These are phyloP conservation scores for Synchytrium microbalum DNA, from an alignment of 371 early-diverging fungal species.

Conservation along the genomic window DNA sequence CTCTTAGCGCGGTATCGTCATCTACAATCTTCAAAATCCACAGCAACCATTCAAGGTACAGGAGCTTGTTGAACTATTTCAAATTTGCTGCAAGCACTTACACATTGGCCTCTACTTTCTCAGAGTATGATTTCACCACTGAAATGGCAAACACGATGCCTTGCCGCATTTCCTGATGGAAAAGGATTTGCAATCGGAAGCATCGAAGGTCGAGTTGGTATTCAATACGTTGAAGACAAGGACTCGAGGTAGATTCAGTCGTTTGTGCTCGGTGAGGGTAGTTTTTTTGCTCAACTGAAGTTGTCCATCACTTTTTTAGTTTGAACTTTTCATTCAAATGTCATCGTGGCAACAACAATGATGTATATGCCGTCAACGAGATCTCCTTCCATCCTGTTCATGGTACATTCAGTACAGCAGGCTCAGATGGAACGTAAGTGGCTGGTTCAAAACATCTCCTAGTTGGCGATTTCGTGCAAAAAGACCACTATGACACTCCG, in stretches of 20 bases:
- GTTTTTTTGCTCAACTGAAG: not conserved
- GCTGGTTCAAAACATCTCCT: no score
- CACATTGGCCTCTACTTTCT: constrained; percentile 18
- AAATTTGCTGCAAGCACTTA: not conserved
- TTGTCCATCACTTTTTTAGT: not conserved
- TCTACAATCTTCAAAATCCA: constrained; percentile 13
- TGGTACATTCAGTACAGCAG: constrained; percentile 88
- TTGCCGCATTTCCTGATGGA: constrained; percentile 67
- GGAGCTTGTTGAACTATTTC: not conserved
- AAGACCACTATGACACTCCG: no score
- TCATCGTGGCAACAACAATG: constrained; percentile 71
- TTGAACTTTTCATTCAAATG: constrained; percentile 89
- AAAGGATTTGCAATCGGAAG: constrained; percentile 84
- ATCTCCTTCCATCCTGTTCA: constrained; percentile 78
- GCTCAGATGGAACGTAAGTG: constrained; percentile 93
- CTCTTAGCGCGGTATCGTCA: constrained; percentile 27
- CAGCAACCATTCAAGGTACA: not conserved
- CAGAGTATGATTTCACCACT: constrained; percentile 63
- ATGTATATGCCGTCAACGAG: constrained; percentile 74
- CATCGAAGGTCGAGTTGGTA: constrained; percentile 88
- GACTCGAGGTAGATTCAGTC: constrained; percentile 33
- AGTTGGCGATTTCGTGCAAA: no score
- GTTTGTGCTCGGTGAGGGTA: no score
- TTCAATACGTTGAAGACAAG: constrained; percentile 82
- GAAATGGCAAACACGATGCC: constrained; percentile 77